Evolutionary conservation across 768 basidiomycete genomes (phyloP).

Genomic region (Leccinum longicurvipes): DNA sequence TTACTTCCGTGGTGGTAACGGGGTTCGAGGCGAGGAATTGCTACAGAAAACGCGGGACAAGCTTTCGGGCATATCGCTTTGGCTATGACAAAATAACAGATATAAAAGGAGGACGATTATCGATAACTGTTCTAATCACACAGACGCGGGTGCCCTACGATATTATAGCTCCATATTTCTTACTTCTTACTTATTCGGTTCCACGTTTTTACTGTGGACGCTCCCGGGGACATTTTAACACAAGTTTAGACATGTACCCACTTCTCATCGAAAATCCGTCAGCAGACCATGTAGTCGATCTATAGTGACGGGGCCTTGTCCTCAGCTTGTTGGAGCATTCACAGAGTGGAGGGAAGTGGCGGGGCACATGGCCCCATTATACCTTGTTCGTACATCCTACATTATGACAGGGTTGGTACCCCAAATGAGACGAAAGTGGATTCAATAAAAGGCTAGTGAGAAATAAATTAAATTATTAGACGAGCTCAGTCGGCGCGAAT

Average conservation of each 20-base stretch:
- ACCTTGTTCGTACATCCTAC: no score
- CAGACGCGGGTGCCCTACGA: neutral
- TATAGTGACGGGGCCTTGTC: no score
- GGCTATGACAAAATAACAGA: no score
- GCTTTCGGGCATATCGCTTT: conserved; percentile 10
- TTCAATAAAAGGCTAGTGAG: no score
- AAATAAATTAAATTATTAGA: neutral
- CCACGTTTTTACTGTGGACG: neutral
- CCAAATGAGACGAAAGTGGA: no score
- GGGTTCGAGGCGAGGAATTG: conserved; percentile 13
- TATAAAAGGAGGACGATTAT: neutral
- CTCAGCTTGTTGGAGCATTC: no score
- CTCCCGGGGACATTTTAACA: neutral
- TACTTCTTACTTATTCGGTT: neutral
- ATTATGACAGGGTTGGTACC: no score
- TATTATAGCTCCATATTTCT: neutral
- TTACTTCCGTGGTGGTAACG: conserved; percentile 21
- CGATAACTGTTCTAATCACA: neutral
- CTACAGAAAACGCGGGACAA: conserved; percentile 17
- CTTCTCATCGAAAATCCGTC: neutral
- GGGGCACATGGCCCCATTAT: no score
- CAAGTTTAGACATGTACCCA: neutral
- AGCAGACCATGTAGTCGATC: neutral
- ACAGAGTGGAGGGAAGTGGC: no score
- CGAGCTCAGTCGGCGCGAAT: neutral